Evolutionary conservation across 768 basidiomycete species (phyloP), one percentile per base, ranked within the genome.

Genomic region (Dentipellis sp.): DNA sequence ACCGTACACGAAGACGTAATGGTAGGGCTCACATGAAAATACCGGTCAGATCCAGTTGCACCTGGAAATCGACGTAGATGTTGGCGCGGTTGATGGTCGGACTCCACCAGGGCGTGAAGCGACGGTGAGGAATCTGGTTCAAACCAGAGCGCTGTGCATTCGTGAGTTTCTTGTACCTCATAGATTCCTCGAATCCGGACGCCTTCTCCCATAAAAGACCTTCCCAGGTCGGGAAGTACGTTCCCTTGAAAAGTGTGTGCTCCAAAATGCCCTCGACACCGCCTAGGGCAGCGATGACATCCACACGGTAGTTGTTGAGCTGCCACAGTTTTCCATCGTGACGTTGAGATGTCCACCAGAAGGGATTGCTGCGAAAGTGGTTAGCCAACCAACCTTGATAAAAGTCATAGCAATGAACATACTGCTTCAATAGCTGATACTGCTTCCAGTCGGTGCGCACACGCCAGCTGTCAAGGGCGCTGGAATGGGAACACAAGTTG

Each of bases 61-160:
- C 97, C 70, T 98, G 97, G 91, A 99, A 99, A 82, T 95, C 97
- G 69, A 98, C 94, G 66, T 97, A 97, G 67, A 98, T 94, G 67
- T 99, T 99, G 54, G 97, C 95, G 62, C 97, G 91, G 72, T 98
- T 98, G 76, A 97, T 97, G 0, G 95, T 98, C 22, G 94, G 94
- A 67, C 90, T 92, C 94, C 94, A 97, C 97, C 97, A 99, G 10
- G 98, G 78, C 3, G 95, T 98, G 76, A 97, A 97, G 11, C 92
- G 91, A 84, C 95, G 94, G 69, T 98, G 97, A 7, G 95, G 95
- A 68, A 98, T 95, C 69, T 95, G 94, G 68, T 92, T 92, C 46
- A 95, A 74, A 90, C 97, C 97, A 37, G 94, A 97, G 49, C 95
- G 88, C 71, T 99, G 97, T 10, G 97, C 97, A 66, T 98, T 99